Evolutionary conservation across 768 basidiomycete genomes (phyloP), one percentile per base, ranked within the genome.

Genomic region (Amanita pallidorosea): DNA sequence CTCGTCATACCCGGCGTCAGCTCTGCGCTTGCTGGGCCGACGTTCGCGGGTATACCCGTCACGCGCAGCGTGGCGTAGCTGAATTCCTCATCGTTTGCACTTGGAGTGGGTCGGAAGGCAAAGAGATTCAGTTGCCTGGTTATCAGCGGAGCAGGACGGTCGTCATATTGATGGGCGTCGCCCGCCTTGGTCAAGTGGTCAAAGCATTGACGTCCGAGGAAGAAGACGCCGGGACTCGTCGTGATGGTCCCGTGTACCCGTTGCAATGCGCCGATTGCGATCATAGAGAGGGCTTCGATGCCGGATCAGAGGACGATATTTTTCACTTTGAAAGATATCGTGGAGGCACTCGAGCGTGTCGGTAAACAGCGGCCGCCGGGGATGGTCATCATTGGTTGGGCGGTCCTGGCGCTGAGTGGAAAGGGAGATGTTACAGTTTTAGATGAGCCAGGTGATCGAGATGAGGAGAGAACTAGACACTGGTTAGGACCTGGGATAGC

Each of bases 321-420:
- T 25, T 86, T 85, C 15, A 98, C 93, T 1, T 62, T 99, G 45
- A 72, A 67, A 49, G 74, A 84, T 58, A 78, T 97, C 35, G 78
- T 76, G 13, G 66, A 65, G 15, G 91, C 86, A 1, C 62, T 97
- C 63, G 82, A 84, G 51, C 79, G 75, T 54, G 68, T 75, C 2
- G 91, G 87, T 7, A 87, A 90, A 58, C 93, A 98, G 64, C 69
- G 94, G 33, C 92, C 94, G 15, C 96, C 96, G 0, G 96, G 93
- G 7, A 93, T 99, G 88, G 86, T 98, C 63, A 75, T 97, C 27
- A 74, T 99, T 57, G 96, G 96, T 2, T 99, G 94, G 94, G 76
- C 84, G 2, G 85, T 87, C 8, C 63, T 92, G 55, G 82, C 86
- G 35, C 66, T 98, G 41, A 83, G 86, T 64, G 82, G 78, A 0